These are phyloP conservation scores for Gynandropsis gynandra DNA, from an alignment of 345 rosid genomes.

Conservation along the genomic window DNA sequence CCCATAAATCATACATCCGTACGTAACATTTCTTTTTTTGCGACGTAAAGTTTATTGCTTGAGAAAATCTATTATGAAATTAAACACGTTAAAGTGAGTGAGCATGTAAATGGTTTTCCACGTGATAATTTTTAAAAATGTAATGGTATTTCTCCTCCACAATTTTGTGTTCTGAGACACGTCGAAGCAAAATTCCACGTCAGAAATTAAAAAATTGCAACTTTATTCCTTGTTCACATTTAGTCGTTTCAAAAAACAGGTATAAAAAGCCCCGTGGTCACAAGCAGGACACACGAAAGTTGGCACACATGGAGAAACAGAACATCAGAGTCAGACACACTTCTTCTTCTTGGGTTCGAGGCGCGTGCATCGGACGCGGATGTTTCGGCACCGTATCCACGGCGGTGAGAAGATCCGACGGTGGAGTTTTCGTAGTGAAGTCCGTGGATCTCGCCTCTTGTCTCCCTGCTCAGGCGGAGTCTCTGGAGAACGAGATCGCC, in stretches of 20 bases:
- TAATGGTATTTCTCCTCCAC: slow-evolving; percentile 23
- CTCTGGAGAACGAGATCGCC: slow-evolving; percentile 49
- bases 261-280: slow-evolving; percentile 30
- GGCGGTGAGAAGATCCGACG: slow-evolving; percentile 30
- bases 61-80: too few relatives aligned
- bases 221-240: slow-evolving; percentile 29
- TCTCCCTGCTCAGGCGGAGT: slow-evolving; percentile 31
- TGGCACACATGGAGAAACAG: slow-evolving; percentile 22
- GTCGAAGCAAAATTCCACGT: slow-evolving; percentile 28
- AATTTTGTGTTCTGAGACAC: slow-evolving; percentile 23
- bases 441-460: slow-evolving; percentile 39
- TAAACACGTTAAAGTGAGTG: too few relatives aligned
- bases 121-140: too few relatives aligned
- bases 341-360: slow-evolving; percentile 42
- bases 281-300: slow-evolving; percentile 18
- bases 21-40: too few relatives aligned
- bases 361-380: slow-evolving; percentile 48
- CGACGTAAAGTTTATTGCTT: too few relatives aligned
- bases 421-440: slow-evolving; percentile 54
- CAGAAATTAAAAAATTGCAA: slow-evolving; percentile 18
- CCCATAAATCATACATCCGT: too few relatives aligned
- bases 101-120: too few relatives aligned
- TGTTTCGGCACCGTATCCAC: slow-evolving; percentile 52
- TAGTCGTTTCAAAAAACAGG: slow-evolving; percentile 14
- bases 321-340: slow-evolving; percentile 10